Evolutionary conservation across 2,329 filamentous ascomycete genomes (phyloP).

Genomic region (Triangularia setosa): DNA sequence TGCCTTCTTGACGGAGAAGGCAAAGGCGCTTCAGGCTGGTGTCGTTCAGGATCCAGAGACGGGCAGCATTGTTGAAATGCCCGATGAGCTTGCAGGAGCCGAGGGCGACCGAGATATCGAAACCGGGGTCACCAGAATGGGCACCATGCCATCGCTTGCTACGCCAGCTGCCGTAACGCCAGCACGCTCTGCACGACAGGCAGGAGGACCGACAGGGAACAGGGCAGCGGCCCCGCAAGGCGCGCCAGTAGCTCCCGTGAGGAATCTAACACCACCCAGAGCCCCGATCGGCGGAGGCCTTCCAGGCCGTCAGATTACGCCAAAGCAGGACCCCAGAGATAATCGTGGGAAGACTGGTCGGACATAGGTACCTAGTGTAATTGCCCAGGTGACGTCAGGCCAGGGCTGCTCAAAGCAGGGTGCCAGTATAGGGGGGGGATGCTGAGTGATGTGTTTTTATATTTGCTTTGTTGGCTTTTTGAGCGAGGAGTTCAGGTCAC

Average conservation of each 20-base stretch:
- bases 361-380: not conserved
- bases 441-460: not conserved
- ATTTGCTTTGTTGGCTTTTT: conserved; percentile 1
- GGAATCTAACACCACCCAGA: conserved; percentile 11
- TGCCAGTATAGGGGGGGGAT: not conserved
- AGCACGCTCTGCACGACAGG: not conserved
- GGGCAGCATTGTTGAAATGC: conserved; percentile 6
- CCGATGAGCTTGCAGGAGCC: not conserved
- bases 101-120: conserved; percentile 14
- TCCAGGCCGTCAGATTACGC: not conserved
- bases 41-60: conserved; percentile 38
- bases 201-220: conserved; percentile 1
- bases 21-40: conserved; percentile 46
- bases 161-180: conserved; percentile 4
- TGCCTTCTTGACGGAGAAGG: conserved; percentile 63
- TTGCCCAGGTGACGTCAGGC: not conserved
- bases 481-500: conserved; percentile 10
- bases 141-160: not conserved
- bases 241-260: conserved; percentile 2
- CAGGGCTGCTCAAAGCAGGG: not conserved
- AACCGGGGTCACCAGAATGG: conserved; percentile 3
- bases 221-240: not conserved
- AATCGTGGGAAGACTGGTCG: conserved; percentile 10
- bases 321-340: conserved; percentile 4
- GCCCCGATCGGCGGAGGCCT: conserved; percentile 3